Conservation (phyloP, 306 rosid genomes). For the Gleditsia sinensis region DNA sequence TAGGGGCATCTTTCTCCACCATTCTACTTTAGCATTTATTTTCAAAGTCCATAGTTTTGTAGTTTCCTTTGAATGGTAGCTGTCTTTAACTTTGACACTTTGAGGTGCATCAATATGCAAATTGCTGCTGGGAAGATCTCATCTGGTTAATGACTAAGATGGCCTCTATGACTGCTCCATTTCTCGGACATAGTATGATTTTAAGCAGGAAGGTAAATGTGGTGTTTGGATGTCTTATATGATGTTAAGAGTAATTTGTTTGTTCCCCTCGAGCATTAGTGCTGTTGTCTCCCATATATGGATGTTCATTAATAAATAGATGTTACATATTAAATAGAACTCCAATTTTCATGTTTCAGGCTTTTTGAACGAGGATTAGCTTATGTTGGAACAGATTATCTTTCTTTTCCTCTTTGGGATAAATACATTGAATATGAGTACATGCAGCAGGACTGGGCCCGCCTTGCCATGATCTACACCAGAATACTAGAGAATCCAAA, state of each 20-base stretch:
- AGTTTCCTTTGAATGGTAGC: conserved; percentile 64
- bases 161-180: conserved; percentile 96
- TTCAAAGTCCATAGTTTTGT: conserved; percentile 54
- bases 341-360: conserved; percentile 60
- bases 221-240: conserved; percentile 91
- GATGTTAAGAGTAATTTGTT: conserved; percentile 90
- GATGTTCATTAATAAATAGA: conserved; percentile 51
- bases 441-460: conserved; percentile 96
- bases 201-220: conserved; percentile 97
- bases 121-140: conserved; percentile 98
- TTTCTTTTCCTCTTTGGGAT: conserved; percentile 94
- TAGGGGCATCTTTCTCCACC: conserved; percentile 41
- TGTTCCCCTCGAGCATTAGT: conserved; percentile 68
- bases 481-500: conserved; percentile 90
- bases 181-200: conserved; percentile 91
- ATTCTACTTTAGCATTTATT: conserved; percentile 38
- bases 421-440: conserved; percentile 91
- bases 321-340: conserved; percentile 40
- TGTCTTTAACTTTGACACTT: conserved; percentile 71
- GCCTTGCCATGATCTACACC: conserved; percentile 82
- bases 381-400: conserved; percentile 95
- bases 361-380: conserved; percentile 93
- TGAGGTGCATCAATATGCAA: conserved; percentile 92
- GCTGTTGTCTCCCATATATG: conserved; percentile 65
- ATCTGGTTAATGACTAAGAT: conserved; percentile 90